Evolutionary conservation across 345 rosid species (phyloP).

Genomic region (Carallia brachiata): DNA sequence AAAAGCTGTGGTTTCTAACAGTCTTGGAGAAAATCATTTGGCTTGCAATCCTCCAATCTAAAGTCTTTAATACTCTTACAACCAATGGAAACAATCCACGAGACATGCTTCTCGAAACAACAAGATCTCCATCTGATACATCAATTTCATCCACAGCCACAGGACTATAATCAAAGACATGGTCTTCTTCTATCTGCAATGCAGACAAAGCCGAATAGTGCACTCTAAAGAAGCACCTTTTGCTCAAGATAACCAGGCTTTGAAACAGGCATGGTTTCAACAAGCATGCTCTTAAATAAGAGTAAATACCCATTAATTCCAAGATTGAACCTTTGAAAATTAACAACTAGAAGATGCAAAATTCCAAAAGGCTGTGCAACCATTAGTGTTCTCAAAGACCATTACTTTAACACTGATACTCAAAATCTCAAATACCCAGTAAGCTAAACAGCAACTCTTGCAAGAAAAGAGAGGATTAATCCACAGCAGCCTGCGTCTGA

Average conservation of each 20-base stretch:
- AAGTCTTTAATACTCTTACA: slow-evolving; percentile 41
- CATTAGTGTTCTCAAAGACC: background rate
- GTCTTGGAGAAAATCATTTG: slow-evolving; percentile 26
- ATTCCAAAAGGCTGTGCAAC: slow-evolving; percentile 1
- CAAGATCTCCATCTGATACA: slow-evolving; percentile 7
- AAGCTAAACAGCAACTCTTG: background rate
- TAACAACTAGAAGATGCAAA: slow-evolving; percentile 5
- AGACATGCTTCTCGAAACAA: slow-evolving; percentile 3
- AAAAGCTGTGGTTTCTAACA: slow-evolving; percentile 28
- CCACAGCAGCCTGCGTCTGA: too few relatives aligned
- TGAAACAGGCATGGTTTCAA: slow-evolving; percentile 3
- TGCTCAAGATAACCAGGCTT: background rate
- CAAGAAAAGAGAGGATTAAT: too few relatives aligned
- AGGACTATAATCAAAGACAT: slow-evolving; percentile 25
- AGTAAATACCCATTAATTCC: slow-evolving; percentile 29
- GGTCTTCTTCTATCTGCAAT: slow-evolving; percentile 37
- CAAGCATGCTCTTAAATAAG: slow-evolving; percentile 17
- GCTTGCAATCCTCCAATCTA: slow-evolving; percentile 41
- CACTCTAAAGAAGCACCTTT: slow-evolving; percentile 14
- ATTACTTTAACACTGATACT: background rate
- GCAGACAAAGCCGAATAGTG: slow-evolving; percentile 29
- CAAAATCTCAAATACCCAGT: background rate
- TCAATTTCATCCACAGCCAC: background rate
- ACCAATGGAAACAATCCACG: slow-evolving; percentile 27
- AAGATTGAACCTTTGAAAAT: background rate